Base-by-base conservation (phyloP, 2,329 filamentous ascomycete genomes). In the Rutstroemia sp. region DNA sequence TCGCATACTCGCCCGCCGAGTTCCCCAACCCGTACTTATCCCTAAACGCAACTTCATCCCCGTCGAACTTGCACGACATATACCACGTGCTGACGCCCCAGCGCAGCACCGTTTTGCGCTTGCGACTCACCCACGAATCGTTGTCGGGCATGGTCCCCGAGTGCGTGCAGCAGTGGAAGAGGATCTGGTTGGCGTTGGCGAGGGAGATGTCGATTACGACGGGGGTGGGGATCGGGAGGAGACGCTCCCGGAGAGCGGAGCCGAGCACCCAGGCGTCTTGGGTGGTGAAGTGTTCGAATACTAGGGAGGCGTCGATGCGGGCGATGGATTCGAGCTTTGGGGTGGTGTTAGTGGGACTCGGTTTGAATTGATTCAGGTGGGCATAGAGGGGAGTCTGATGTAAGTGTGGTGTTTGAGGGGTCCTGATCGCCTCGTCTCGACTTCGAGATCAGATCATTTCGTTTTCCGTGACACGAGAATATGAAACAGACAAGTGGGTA, bases 61-160 rank as follows among this genome's bases (percentile, higher is more conserved):
- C 81, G 1, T 66, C 68, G 61, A 83, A 83, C 73, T 88, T 88
- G 69, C 82, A 80, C 60, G 80, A 77, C 80, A 90, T 80, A 57
- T 82, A 79, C 86, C 86, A 92, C 4, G 84, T 87, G 61, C 80
- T 85, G 58, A 76, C 72, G 0, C 87, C 87, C 73, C 82, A 92
- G 9, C 88, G 75, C 52, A 90, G 72, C 6, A 90, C 88, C 0
- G 86, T 86, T 57, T 82, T 82, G 14, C 84, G 75, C 76, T 94
- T 92, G 37, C 88, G 76, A 39, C 76, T 72, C 21, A 89, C 84
- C 86, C 85, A 89, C 27, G 72, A 72, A 68, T 88, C 84, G 65
- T 88, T 86, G 69, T 92, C 89, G 0, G 87, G 85, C 58, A 79
- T 76, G 4, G 83, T 81, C 6, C 88, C 88, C 0, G 81, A 73